Percentiles rank a stretch among this genome's conserved stretches.
These are phyloP conservation scores for Lithospermum erythrorhizon DNA, from an alignment of 257 asterid species.

Conservation along the genomic window DNA sequence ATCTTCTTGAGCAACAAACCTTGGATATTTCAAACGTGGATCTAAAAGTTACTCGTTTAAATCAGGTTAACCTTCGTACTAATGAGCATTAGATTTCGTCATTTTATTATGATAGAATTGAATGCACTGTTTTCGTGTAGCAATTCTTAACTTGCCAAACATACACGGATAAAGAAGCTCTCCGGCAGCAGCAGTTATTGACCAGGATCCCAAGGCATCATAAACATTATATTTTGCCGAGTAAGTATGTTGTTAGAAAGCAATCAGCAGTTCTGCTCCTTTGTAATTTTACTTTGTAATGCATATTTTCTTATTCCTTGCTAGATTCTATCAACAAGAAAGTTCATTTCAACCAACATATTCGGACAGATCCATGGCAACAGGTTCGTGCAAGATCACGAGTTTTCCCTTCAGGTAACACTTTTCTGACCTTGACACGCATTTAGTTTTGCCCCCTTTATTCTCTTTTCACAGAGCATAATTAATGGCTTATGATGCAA, in stretches of 20 bases:
- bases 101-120: constrained; percentile 15
- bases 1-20: constrained; percentile 68
- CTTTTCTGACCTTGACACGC: constrained; percentile 5
- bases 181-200: constrained; percentile 83
- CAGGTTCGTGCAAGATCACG: constrained; percentile 43
- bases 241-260: constrained; percentile 30
- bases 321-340: constrained; percentile 71
- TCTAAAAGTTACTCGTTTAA: constrained; percentile 48
- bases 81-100: constrained; percentile 1
- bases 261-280: neutral
- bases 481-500: neutral
- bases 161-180: constrained; percentile 70
- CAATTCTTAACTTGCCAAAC: constrained; percentile 81
- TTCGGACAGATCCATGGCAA: constrained; percentile 49
- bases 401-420: constrained; percentile 53
- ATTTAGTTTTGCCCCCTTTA: neutral
- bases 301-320: constrained; percentile 8
- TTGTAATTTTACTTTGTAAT: neutral
- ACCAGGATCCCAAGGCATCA: constrained; percentile 92
- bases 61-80: constrained; percentile 42
- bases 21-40: constrained; percentile 60
- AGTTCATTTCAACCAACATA: constrained; percentile 76
- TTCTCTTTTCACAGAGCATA: neutral
- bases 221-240: constrained; percentile 86
- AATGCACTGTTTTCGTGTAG: constrained; percentile 24